Conservation (phyloP, 1,284 basidiomycete species). For the Microbotryum violaceum region DNA sequence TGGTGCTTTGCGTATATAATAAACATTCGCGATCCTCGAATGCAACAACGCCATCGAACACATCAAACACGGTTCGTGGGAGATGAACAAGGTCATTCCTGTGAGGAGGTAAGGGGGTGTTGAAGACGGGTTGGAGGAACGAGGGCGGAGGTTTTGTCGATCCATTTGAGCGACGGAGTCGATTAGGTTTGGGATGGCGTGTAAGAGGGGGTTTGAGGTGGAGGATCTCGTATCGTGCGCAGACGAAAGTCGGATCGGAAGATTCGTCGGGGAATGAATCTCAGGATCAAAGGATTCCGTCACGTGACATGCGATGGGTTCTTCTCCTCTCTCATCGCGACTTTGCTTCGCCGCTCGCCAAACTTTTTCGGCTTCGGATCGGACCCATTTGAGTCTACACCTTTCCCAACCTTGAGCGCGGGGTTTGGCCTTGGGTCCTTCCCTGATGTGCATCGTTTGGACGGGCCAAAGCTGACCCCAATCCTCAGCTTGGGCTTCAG, state of each 20-base stretch:
- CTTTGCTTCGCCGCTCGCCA: slow-evolving; percentile 53
- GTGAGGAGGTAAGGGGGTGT: slow-evolving; percentile 64
- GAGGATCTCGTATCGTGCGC: slow-evolving; percentile 63
- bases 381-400: slow-evolving; percentile 56
- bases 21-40: slow-evolving; percentile 60
- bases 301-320: slow-evolving; percentile 69
- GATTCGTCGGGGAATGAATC: slow-evolving; percentile 33
- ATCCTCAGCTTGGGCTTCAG: slow-evolving; percentile 54
- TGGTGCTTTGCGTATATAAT: slow-evolving; percentile 25
- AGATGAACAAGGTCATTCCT: slow-evolving; percentile 67
- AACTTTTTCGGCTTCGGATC: slow-evolving; percentile 61
- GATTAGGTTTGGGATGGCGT: slow-evolving; percentile 70
- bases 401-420: slow-evolving; percentile 30
- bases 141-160: slow-evolving; percentile 12
- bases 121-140: no score
- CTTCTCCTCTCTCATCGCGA: slow-evolving; percentile 49
- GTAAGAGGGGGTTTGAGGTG: slow-evolving; percentile 65
- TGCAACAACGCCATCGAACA: slow-evolving; percentile 90
- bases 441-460: slow-evolving; percentile 61
- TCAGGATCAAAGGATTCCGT: slow-evolving; percentile 53
- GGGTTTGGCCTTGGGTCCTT: slow-evolving; percentile 49
- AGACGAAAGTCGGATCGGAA: slow-evolving; percentile 34
- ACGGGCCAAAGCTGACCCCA: slow-evolving; percentile 63
- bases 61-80: slow-evolving; percentile 93
- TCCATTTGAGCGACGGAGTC: slow-evolving; percentile 47